Conservation (phyloP, 2,329 filamentous ascomycete genomes). For the Phyllosticta paracitricarpa region DNA sequence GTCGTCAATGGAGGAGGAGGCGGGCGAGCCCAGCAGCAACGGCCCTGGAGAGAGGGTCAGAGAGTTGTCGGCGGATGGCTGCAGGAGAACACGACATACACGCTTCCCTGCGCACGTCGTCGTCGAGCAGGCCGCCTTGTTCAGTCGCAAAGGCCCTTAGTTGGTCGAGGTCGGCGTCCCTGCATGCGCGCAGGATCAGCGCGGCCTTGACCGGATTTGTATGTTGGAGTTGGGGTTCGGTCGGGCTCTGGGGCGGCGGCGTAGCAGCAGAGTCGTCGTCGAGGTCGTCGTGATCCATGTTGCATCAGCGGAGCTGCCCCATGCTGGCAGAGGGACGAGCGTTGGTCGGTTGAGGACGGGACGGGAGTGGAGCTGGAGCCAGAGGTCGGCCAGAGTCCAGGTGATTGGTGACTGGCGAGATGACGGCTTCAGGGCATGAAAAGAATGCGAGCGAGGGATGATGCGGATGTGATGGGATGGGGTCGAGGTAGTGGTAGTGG, state of each 20-base stretch:
- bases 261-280: neutral
- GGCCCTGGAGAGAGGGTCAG: conserved; percentile 44
- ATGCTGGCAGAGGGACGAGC: neutral
- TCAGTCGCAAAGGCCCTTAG: conserved; percentile 35
- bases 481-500: neutral
- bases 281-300: conserved; percentile 5
- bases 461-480: neutral
- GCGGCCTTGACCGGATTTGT: conserved; percentile 17
- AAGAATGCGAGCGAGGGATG: no score
- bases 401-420: no score
- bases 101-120: conserved; percentile 55
- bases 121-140: conserved; percentile 36
- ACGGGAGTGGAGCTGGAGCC: neutral
- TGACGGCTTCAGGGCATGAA: no score
- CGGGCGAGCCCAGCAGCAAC: conserved; percentile 37
- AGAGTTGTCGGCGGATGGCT: conserved; percentile 7
- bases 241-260: neutral
- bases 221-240: neutral
- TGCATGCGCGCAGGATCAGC: conserved; percentile 33
- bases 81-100: conserved; percentile 49
- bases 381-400: neutral
- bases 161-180: conserved; percentile 27
- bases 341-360: neutral
- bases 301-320: conserved; percentile 4
- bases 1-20: conserved; percentile 6